A percentile compares a stretch with the other conserved stretches of the same genome.
These are phyloP conservation scores for Boletus eberwhitei DNA, from an alignment of 768 basidiomycete genomes.

Conservation along the genomic window DNA sequence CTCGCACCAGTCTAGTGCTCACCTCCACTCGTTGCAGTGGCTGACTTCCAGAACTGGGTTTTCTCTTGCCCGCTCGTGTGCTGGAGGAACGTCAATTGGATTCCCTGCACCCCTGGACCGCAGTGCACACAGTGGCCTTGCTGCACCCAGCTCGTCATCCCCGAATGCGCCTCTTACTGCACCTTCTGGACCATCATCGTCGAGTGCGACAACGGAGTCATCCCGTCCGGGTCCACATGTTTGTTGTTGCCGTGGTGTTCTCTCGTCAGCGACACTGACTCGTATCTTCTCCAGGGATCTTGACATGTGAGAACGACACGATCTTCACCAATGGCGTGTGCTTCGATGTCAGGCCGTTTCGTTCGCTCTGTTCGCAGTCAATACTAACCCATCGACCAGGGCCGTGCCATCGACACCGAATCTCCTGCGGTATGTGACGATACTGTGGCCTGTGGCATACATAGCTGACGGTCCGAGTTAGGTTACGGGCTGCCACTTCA, in stretches of 20 bases:
- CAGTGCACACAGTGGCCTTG: neutral
- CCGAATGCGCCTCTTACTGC: neutral
- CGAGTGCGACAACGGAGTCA: constrained; percentile 3
- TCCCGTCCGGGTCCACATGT: constrained; percentile 5
- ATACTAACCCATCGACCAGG: neutral
- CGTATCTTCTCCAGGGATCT: neutral
- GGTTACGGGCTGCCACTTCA: neutral
- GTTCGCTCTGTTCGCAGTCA: neutral
- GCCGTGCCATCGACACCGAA: neutral
- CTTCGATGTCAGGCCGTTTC: neutral
- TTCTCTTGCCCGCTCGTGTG: too few relatives aligned
- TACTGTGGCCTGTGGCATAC: too few relatives aligned
- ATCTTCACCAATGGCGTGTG: constrained; percentile 1
- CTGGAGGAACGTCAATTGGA: neutral
- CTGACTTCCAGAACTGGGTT: too few relatives aligned
- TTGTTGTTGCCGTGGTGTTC: neutral
- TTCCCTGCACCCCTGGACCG: neutral
- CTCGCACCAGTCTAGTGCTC: too few relatives aligned
- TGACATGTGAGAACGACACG: constrained; percentile 1
- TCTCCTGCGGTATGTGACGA: neutral
- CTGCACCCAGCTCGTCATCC: constrained; percentile 2
- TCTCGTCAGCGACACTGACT: neutral
- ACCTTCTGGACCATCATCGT: constrained; percentile 10
- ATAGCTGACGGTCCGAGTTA: neutral
- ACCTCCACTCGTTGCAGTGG: too few relatives aligned